Base-by-base conservation (phyloP, 108 stramenopile genomes). In the Stephanodiscus minutulus region DNA sequence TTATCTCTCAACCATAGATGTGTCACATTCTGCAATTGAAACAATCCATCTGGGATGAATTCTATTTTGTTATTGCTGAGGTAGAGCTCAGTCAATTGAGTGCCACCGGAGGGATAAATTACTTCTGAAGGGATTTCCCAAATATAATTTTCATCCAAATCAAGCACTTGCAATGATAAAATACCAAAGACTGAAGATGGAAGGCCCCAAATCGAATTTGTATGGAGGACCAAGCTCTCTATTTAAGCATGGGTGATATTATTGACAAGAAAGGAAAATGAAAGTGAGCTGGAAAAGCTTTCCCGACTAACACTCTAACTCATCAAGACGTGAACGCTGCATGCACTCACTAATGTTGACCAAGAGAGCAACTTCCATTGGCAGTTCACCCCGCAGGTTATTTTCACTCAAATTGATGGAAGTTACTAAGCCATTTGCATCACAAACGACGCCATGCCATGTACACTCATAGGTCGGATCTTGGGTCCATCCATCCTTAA, bases 361-460 rank as follows among this genome's bases (percentile, higher is more conserved):
- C 12, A 79, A 47, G 20, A 72, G 62, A 20, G 61, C 36, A 52
- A 72, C 61, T 25, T 79, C 78, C 20, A 37, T 12, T 50, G 70
- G 70, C 1, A 72, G 54, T 22, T 47, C 43, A 24, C 78, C 78
- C 61, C 52, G 58, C 2, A 79, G 53, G 22, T 47, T 55, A 31
- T 79, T 79, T 25, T 48, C 66, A 37, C 46, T 72, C 61, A 79
- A 58, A 22, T 72, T 61, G 18, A 79, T 48, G 20, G 70, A 37
- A 18, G 57, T 48, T 11, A 79, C 71, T 25, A 6, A 9, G 35
- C 71, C 78, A 12, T 29, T 36, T 24, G 36, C 54, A 46, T 72
- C 66, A 53, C 78, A 79, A 39, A 53, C 28, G 53, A 79, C 27
- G 21, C 71, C 71, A 66, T 79, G 64, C 78, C 78, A 79, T n/a